Conservation (phyloP, 257 asterid species). For the Lantana camara region DNA sequence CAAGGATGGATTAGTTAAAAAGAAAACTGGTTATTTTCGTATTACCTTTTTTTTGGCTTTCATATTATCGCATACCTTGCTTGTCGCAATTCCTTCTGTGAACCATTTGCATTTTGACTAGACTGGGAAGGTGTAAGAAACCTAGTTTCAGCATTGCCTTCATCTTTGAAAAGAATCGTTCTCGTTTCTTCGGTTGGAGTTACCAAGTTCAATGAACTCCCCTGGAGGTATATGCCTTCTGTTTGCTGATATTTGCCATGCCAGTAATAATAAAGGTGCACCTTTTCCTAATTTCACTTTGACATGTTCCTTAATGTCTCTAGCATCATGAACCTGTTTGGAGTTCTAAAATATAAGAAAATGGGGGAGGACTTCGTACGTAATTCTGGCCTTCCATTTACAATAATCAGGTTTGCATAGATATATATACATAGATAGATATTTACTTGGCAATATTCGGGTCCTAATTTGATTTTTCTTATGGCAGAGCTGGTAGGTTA, state of each 20-base stretch:
- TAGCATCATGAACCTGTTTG: slow-evolving; percentile 93
- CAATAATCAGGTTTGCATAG: slow-evolving; percentile 88
- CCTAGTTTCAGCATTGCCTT: slow-evolving; percentile 73
- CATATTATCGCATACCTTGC: slow-evolving; percentile 1
- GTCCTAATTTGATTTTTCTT: slow-evolving; percentile 2
- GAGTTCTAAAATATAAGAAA: slow-evolving; percentile 94
- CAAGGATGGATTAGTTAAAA: neutral
- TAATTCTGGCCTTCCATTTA: slow-evolving; percentile 80
- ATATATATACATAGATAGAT: too few relatives aligned
- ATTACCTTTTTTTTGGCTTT: neutral
- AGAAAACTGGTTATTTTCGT: slow-evolving; percentile 6
- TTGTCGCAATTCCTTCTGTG: slow-evolving; percentile 10
- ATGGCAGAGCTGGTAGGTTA: slow-evolving; percentile 79
- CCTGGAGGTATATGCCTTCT: slow-evolving; percentile 75
- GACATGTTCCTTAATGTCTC: slow-evolving; percentile 12
- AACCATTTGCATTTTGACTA: slow-evolving; percentile 27
- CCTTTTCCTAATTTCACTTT: slow-evolving; percentile 22
- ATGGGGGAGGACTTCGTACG: slow-evolving; percentile 98
- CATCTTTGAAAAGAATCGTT: slow-evolving; percentile 69
- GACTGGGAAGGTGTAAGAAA: slow-evolving; percentile 99
- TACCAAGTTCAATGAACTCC: slow-evolving; percentile 82
- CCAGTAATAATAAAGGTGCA: neutral
- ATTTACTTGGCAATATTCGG: neutral
- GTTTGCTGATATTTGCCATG: neutral
- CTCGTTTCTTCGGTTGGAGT: slow-evolving; percentile 96